Evolutionary conservation across 2,329 filamentous ascomycete species (phyloP).

Genomic region (Fusarium aywerte): DNA sequence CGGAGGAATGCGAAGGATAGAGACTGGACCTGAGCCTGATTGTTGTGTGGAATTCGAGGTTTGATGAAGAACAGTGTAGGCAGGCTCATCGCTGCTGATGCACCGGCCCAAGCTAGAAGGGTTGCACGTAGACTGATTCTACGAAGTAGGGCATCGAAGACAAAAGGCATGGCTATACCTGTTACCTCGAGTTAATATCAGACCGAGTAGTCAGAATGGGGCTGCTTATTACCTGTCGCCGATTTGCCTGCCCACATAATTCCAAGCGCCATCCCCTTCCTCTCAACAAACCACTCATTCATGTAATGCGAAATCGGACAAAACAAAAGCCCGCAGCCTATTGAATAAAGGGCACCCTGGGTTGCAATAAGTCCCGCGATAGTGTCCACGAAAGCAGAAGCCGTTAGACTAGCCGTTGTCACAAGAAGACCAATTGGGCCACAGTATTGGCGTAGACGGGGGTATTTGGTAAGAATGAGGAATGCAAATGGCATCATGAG

Average conservation of each 20-base stretch:
- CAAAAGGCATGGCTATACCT: slow-evolving; percentile 61
- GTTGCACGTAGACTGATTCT: slow-evolving; percentile 56
- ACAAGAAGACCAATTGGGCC: slow-evolving; percentile 58
- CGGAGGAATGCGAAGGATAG: slow-evolving; percentile 58
- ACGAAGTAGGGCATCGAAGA: slow-evolving; percentile 61
- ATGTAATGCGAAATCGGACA: slow-evolving; percentile 66
- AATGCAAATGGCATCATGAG: slow-evolving; percentile 61
- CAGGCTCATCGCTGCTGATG: slow-evolving; percentile 51
- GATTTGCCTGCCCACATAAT: slow-evolving; percentile 65
- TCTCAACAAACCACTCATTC: slow-evolving; percentile 68
- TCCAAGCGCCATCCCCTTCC: slow-evolving; percentile 65
- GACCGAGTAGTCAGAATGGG: fast-evolving
- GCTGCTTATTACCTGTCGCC: slow-evolving; percentile 37
- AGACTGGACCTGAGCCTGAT: slow-evolving; percentile 45
- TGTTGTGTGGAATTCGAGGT: slow-evolving; percentile 44
- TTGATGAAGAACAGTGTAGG: slow-evolving; percentile 55
- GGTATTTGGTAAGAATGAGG: slow-evolving; percentile 56
- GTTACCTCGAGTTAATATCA: slow-evolving; percentile 21
- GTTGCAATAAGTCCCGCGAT: slow-evolving; percentile 64
- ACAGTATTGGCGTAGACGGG: slow-evolving; percentile 53
- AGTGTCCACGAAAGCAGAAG: slow-evolving; percentile 61
- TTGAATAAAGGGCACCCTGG: slow-evolving; percentile 68
- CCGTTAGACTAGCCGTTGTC: slow-evolving; percentile 60
- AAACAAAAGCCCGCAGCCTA: slow-evolving; percentile 63
- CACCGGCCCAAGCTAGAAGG: slow-evolving; percentile 57